phyloP scores from a whole-genome alignment of 805 yeast genomes.

The Saccharomyces jurei region DNA sequence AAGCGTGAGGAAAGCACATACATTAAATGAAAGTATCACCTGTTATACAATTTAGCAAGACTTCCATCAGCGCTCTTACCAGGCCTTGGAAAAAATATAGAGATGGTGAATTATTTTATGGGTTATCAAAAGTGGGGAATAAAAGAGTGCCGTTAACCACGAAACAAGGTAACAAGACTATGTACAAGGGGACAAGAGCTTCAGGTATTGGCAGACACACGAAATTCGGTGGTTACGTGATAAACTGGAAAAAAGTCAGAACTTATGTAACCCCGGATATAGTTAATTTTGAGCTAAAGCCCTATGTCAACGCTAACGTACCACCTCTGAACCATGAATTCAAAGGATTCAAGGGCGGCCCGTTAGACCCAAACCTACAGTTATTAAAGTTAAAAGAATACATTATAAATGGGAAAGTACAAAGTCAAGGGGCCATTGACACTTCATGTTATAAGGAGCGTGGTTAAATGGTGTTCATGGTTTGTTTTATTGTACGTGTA shows the following conservation, averaged over 20 bases:
- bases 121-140: slow-evolving; percentile 67
- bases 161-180: slow-evolving; percentile 89
- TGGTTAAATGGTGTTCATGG: slow-evolving; percentile 12
- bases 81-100: slow-evolving; percentile 85
- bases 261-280: slow-evolving; percentile 75
- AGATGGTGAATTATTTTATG: slow-evolving; percentile 81
- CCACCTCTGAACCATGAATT: slow-evolving; percentile 64
- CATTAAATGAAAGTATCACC: slow-evolving; percentile 46
- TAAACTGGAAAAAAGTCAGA: slow-evolving; percentile 80
- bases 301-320: slow-evolving; percentile 68
- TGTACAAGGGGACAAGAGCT: slow-evolving; percentile 93
- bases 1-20: not conserved
- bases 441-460: slow-evolving; percentile 23
- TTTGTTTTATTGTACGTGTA: not conserved
- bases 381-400: slow-evolving; percentile 67
- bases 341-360: slow-evolving; percentile 62
- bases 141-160: slow-evolving; percentile 80
- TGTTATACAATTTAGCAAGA: slow-evolving; percentile 39
- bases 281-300: slow-evolving; percentile 45
- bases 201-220: slow-evolving; percentile 84
- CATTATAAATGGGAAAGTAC: slow-evolving; percentile 60
- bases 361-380: slow-evolving; percentile 65
- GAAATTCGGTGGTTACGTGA: slow-evolving; percentile 60
- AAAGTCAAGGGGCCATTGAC: slow-evolving; percentile 22
- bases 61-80: slow-evolving; percentile 43